Percentiles rank a stretch among this genome's conserved stretches.
These are phyloP conservation scores for Conidiobolus incongruus DNA, from an alignment of 371 early-diverging fungal species.

Conservation along the genomic window DNA sequence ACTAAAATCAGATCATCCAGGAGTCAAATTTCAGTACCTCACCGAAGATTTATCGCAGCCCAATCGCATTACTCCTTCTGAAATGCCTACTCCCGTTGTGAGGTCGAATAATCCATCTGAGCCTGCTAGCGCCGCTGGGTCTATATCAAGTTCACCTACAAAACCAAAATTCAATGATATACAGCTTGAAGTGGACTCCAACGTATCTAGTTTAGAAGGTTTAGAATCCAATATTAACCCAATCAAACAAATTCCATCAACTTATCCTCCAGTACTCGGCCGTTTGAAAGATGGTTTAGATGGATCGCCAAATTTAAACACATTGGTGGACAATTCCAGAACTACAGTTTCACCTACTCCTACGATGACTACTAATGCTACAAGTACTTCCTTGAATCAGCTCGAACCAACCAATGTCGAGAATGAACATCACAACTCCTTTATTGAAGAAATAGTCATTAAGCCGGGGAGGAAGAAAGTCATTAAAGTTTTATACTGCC, in stretches of 20 bases:
- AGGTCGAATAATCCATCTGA: constrained; percentile 1
- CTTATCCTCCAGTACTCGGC: not conserved
- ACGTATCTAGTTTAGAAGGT: too few relatives aligned
- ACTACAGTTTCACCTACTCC: not conserved
- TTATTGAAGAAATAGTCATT: constrained; percentile 73
- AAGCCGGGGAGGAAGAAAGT: constrained; percentile 68
- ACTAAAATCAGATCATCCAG: constrained; percentile 57
- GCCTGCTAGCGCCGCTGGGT: not conserved
- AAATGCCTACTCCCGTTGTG: not conserved
- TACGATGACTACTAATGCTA: not conserved
- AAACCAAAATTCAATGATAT: not conserved
- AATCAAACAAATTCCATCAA: too few relatives aligned
- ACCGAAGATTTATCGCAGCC: constrained; percentile 9
- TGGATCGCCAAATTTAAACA: not conserved
- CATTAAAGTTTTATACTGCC: constrained; percentile 58
- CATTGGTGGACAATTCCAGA: not conserved
- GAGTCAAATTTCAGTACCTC: constrained; percentile 35
- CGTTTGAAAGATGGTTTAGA: not conserved
- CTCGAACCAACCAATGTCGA: constrained; percentile 6
- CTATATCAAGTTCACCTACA: not conserved
- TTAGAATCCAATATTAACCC: too few relatives aligned
- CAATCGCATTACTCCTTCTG: constrained; percentile 3
- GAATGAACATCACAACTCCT: too few relatives aligned
- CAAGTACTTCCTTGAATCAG: constrained; percentile 12
- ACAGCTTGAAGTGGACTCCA: constrained; percentile 5